Evolutionary conservation across 2,329 filamentous ascomycete genomes (phyloP).

Genomic region (Diaporthe sp.): DNA sequence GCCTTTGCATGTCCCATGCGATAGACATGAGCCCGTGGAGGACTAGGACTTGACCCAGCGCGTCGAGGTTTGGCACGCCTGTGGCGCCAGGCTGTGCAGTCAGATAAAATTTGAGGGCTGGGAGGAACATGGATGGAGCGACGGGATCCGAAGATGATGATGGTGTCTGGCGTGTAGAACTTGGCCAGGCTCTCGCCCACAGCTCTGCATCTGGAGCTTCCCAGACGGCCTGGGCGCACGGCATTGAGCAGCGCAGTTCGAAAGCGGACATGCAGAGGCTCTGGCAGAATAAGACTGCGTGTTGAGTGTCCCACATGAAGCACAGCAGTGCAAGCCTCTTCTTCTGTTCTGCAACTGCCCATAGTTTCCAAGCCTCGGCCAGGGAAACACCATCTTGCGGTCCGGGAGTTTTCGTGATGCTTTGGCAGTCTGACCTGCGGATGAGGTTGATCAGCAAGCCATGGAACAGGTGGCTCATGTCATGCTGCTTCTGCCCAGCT

Average conservation of each 20-base stretch:
- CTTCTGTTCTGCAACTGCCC: constrained; percentile 69
- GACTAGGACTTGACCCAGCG: constrained; percentile 66
- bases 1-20: constrained; percentile 72
- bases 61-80: constrained; percentile 59
- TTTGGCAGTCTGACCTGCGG: constrained; percentile 54
- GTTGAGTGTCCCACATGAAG: constrained; percentile 77
- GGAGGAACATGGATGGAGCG: constrained; percentile 65
- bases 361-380: constrained; percentile 64
- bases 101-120: constrained; percentile 70
- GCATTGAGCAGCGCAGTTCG: constrained; percentile 69
- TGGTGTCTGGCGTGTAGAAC: neutral
- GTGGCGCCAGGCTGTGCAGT: constrained; percentile 55
- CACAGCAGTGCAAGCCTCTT: constrained; percentile 72
- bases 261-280: constrained; percentile 77
- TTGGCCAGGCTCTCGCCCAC: constrained; percentile 45
- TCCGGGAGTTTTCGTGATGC: constrained; percentile 48
- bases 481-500: constrained; percentile 73
- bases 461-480: constrained; percentile 71
- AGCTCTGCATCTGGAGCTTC: constrained; percentile 67
- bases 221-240: constrained; percentile 69
- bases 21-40: constrained; percentile 75
- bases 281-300: constrained; percentile 76
- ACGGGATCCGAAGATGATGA: neutral
- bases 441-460: constrained; percentile 56
- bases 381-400: constrained; percentile 50